phyloP scores from a whole-genome alignment of 495 filamentous ascomycete species.

The Penicillium riverlandense region DNA sequence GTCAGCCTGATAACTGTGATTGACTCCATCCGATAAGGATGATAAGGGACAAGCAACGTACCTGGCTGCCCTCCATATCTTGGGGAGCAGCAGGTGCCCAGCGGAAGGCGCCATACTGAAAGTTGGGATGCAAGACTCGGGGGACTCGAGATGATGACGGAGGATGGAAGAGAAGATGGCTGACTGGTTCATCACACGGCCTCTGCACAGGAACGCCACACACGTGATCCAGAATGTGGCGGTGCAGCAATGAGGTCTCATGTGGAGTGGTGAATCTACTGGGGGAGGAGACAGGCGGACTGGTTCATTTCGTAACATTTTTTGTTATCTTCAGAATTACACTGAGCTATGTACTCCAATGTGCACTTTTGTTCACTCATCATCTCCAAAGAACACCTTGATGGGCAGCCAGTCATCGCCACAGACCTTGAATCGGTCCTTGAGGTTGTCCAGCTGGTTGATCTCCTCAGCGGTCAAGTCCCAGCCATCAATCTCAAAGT shows the following conservation, averaged over 20 bases:
- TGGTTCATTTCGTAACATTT: background rate
- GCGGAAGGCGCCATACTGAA: constrained; percentile 57
- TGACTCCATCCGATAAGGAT: constrained; percentile 5
- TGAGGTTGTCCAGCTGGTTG: constrained; percentile 51
- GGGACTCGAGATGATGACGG: constrained; percentile 14
- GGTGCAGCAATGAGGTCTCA: no score
- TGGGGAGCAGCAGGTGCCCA: constrained; percentile 65
- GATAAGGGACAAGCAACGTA: constrained; percentile 23
- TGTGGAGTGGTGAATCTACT: background rate
- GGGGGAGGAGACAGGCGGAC: background rate
- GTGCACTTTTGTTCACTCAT: constrained; percentile 46
- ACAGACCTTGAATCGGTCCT: constrained; percentile 69
- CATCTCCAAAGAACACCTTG: constrained; percentile 84
- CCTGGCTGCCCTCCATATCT: constrained; percentile 60
- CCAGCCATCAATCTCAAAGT: constrained; percentile 62
- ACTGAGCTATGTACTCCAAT: constrained; percentile 3
- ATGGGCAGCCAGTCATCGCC: constrained; percentile 62
- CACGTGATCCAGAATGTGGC: constrained; percentile 19
- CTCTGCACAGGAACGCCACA: constrained; percentile 27
- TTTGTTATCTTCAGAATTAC: constrained; percentile 15
- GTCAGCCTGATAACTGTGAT: constrained; percentile 11
- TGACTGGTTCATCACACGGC: constrained; percentile 19
- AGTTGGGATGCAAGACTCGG: constrained; percentile 8
- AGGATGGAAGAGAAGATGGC: constrained; percentile 11
- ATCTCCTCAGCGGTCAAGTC: constrained; percentile 58